Conservation (phyloP, 257 asterid genomes). For the Fraxinus anomala region DNA sequence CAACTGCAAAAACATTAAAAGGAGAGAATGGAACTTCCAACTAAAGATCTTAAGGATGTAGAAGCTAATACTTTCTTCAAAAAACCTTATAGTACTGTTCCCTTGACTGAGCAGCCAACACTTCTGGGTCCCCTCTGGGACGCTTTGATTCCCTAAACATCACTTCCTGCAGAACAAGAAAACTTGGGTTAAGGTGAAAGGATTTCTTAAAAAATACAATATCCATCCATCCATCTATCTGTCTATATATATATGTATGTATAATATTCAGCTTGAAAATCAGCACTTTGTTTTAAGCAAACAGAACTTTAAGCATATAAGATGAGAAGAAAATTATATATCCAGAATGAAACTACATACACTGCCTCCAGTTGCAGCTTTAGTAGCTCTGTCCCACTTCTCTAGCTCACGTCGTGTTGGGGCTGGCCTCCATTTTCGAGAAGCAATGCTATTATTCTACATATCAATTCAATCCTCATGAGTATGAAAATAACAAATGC, state of each 20-base stretch:
- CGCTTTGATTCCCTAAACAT: constrained; percentile 71
- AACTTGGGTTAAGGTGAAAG: not conserved
- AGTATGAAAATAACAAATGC: constrained; percentile 14
- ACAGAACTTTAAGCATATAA: constrained; percentile 5
- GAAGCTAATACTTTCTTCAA: not conserved
- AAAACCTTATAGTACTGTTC: constrained; percentile 81
- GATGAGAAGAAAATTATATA: not conserved
- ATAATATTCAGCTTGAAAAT: not conserved
- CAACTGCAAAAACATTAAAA: constrained; percentile 51
- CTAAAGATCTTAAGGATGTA: not conserved
- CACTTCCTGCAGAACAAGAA: constrained; percentile 56
- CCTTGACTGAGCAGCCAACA: constrained; percentile 81
- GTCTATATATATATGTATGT: not conserved
- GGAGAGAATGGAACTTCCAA: constrained; percentile 19
- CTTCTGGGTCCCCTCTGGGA: constrained; percentile 74
- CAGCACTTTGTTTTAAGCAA: constrained; percentile 1
- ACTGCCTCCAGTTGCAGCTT: constrained; percentile 95
- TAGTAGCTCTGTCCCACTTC: constrained; percentile 86
- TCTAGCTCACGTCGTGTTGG: constrained; percentile 97
- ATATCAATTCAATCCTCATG: constrained; percentile 28
- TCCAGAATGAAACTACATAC: constrained; percentile 46
- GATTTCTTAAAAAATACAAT: not conserved
- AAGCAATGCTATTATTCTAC: constrained; percentile 42
- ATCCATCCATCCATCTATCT: too few relatives aligned
- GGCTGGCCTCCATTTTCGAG: constrained; percentile 79